Percentiles rank a stretch among this genome's conserved stretches.
Evolutionary conservation across 2,329 filamentous ascomycete genomes (phyloP).

Genomic region (Fusarium subtropicale): DNA sequence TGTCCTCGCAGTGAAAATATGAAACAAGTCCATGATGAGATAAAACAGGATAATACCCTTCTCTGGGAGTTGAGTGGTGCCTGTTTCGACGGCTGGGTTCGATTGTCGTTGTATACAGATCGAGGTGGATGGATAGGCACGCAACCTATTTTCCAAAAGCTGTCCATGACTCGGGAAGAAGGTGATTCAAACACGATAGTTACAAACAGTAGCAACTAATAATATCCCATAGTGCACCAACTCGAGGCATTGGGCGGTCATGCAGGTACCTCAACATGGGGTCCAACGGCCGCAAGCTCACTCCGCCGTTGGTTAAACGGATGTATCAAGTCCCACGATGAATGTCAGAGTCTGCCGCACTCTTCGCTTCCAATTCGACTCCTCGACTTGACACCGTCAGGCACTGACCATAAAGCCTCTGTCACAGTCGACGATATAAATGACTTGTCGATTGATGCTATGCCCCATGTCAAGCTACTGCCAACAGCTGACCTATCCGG

Average conservation of each 20-base stretch:
- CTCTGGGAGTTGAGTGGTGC: background rate
- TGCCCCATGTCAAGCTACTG: background rate
- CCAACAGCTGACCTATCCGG: background rate
- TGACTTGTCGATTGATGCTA: background rate
- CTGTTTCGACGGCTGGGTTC: background rate
- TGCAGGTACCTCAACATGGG: background rate
- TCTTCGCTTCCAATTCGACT: background rate
- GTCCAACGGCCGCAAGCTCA: background rate
- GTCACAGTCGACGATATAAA: background rate
- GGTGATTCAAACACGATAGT: too few species aligned
- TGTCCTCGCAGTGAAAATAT: background rate
- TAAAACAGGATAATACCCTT: background rate
- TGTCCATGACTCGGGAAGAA: too few species aligned
- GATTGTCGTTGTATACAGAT: background rate
- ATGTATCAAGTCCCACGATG: background rate
- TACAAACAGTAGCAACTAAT: background rate
- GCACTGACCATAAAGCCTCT: too few species aligned
- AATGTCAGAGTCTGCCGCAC: background rate
- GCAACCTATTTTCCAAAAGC: too few species aligned
- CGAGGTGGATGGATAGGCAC: too few species aligned
- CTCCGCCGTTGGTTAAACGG: background rate
- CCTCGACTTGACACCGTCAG: background rate
- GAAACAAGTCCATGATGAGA: too few species aligned
- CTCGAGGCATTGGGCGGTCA: background rate
- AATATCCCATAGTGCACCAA: background rate